Base-by-base conservation (phyloP, 768 basidiomycete species). In the Lentinula sp. region DNA sequence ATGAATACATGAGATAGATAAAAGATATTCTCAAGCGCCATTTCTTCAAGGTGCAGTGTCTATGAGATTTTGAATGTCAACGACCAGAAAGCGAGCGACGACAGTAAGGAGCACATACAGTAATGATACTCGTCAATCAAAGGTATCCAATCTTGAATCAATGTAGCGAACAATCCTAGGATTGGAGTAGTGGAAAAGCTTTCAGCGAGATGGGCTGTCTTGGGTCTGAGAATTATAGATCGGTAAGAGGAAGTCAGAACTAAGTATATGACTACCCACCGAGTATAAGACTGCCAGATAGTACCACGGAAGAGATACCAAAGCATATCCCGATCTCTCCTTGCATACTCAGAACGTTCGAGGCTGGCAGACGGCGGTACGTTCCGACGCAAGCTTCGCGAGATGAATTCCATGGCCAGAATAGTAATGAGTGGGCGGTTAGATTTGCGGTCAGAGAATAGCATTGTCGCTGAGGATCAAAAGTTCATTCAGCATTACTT, bases 71-170 rank as follows among this genome's bases (percentile, higher is more conserved):
- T 60, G 55, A 32, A 31, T 54, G 1, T 34, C n/a, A 43, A 39
- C 57, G 2, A 32, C 28, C 18, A 55, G 53, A 15, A 46, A 52
- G 39, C 65, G 4, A 28, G 11, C 3, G 2, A 18, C 40, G 32
- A 32, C 9, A 37, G 39, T 28, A 31, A 15, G 21, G 6, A 40
- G n/a, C 28, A 40, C 92, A 62, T 68, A 92, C 92, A 94, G 79
- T 94, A 94, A 76, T 94, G 87, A 75, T 94, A 94, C 69, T 91
- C 89, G 70, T 94, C 85, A 62, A 94, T 90, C 70, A 94, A 74
- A 18, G 91, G 93, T 64, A 94, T 84, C 92, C 93, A 94, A 67
- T 93, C 91, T 64, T 84, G 86, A 61, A 91, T 70, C 61, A 94
- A 74, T 28, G 85, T 82, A 64, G 89, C 79, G 43, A 91, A 71